phyloP scores from a whole-genome alignment of 1,284 basidiomycete genomes.

The Trichosporon sp. region DNA sequence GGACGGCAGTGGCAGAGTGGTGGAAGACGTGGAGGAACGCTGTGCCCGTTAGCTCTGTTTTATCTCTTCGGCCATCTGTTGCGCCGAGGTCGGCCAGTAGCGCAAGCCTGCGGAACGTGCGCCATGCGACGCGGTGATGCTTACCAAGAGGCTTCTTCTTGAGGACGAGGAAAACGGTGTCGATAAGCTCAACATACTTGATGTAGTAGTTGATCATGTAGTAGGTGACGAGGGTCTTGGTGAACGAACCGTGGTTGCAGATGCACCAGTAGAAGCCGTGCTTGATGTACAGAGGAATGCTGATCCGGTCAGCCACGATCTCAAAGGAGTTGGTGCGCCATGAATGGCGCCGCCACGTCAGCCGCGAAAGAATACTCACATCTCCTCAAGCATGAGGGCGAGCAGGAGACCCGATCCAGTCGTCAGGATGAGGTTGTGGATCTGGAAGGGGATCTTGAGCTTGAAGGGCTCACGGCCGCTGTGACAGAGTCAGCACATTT shows the following conservation, averaged over 20 bases:
- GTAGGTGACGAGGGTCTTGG: constrained; percentile 80
- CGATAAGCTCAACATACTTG: constrained; percentile 88
- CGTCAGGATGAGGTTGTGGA: constrained; percentile 86
- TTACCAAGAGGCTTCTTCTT: constrained; percentile 95
- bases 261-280: constrained; percentile 70
- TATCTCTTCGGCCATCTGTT: neutral
- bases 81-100: neutral
- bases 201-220: constrained; percentile 99
- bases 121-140: constrained; percentile 27
- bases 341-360: neutral
- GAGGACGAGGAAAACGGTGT: constrained; percentile 93
- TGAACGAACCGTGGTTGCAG: constrained; percentile 75
- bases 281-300: constrained; percentile 64
- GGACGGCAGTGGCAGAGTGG: constrained; percentile 92
- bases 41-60: constrained; percentile 40
- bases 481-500: constrained; percentile 1
- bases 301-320: constrained; percentile 16
- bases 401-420: constrained; percentile 75
- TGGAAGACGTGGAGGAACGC: constrained; percentile 98
- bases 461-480: constrained; percentile 62
- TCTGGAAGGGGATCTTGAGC: constrained; percentile 80
- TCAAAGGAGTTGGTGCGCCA: neutral
- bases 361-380: constrained; percentile 45
- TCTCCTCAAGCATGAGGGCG: constrained; percentile 81
- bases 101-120: neutral